Conservation (phyloP, 2,329 filamentous ascomycete species). For the Rachicladosporium sp. region DNA sequence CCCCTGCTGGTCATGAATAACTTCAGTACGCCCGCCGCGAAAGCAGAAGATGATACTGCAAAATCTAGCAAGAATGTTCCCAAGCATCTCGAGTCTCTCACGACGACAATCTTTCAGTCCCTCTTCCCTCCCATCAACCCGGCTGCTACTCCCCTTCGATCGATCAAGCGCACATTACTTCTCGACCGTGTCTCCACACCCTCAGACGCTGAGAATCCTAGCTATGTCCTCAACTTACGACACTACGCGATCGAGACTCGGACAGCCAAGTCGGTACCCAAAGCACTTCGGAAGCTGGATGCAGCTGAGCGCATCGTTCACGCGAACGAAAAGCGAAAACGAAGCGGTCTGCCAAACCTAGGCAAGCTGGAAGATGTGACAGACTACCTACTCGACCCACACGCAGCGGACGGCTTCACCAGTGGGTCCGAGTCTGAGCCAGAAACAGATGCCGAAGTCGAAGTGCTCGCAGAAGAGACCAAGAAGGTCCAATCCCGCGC, state of each 20-base stretch:
- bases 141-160: conserved; percentile 73
- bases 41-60: conserved; percentile 25
- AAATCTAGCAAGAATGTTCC: conserved; percentile 52
- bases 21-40: conserved; percentile 47
- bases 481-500: conserved; percentile 49
- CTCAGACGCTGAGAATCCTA: conserved; percentile 17
- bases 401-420: conserved; percentile 69
- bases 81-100: conserved; percentile 83
- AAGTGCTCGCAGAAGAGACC: conserved; percentile 53
- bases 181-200: conserved; percentile 60
- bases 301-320: conserved; percentile 65
- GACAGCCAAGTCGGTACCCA: conserved; percentile 63
- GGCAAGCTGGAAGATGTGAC: conserved; percentile 85
- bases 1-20: conserved; percentile 99
- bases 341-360: conserved; percentile 62
- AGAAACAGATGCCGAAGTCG: conserved; percentile 91
- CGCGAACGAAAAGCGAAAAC: conserved; percentile 33
- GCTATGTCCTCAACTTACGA: conserved; percentile 71
- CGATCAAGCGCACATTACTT: conserved; percentile 83
- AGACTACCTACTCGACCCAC: conserved; percentile 78
- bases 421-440: conserved; percentile 86
- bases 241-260: conserved; percentile 95
- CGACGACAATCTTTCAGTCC: conserved; percentile 90
- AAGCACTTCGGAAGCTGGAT: conserved; percentile 69
- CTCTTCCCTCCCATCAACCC: conserved; percentile 94